Evolutionary conservation across 305 asterid genomes (phyloP).

Genomic region (Plantago rigida): DNA sequence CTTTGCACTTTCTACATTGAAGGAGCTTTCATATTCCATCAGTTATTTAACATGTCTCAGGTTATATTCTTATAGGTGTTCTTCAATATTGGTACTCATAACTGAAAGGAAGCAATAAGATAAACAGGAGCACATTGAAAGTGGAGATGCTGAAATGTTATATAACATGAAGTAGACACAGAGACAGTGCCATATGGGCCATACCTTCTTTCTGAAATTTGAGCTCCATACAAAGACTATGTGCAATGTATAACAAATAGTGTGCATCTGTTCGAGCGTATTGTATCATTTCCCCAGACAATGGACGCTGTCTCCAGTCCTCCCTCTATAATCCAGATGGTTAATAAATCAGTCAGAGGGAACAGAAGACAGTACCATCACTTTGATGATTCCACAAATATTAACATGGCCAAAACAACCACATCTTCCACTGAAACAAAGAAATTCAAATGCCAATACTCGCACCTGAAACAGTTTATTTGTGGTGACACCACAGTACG

Average conservation of each 20-base stretch:
- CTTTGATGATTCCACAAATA: neutral
- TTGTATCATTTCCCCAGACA: constrained; percentile 72
- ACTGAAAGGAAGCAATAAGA: neutral
- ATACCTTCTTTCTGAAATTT: constrained; percentile 53
- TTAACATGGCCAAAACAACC: too few relatives aligned
- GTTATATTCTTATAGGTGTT: neutral
- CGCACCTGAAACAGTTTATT: constrained; percentile 80
- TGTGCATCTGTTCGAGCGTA: constrained; percentile 85
- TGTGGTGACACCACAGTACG: constrained; percentile 56
- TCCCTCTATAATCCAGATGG: constrained; percentile 56
- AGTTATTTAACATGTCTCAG: neutral
- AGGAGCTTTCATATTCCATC: neutral
- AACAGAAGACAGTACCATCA: neutral
- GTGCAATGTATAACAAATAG: constrained; percentile 60
- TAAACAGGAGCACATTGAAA: constrained; percentile 4
- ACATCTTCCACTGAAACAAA: neutral
- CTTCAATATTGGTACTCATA: neutral
- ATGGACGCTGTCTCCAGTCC: constrained; percentile 97
- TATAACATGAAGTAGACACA: neutral
- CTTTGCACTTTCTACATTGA: neutral
- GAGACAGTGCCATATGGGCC: constrained; percentile 15
- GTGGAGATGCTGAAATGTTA: constrained; percentile 7
- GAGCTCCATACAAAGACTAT: constrained; percentile 65
- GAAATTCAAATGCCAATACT: neutral
- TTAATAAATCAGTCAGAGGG: constrained; percentile 17